These are phyloP conservation scores for Phytopythium oedochilum DNA, from an alignment of 352 stramenopile species.

Conservation along the genomic window DNA sequence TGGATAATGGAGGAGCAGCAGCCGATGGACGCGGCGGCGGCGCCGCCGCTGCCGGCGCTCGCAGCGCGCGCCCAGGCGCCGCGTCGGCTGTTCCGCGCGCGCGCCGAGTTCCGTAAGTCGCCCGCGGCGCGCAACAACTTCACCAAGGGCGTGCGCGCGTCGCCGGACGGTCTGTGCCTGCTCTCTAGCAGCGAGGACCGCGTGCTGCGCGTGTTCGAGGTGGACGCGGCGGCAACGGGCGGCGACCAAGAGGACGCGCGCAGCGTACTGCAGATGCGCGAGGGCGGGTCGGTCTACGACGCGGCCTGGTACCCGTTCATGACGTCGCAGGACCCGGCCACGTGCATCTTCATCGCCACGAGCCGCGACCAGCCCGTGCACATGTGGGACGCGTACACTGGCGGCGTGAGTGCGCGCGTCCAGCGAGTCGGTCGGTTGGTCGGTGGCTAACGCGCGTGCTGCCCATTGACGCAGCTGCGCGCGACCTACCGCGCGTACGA, in stretches of 20 bases:
- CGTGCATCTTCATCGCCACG: constrained; percentile 84
- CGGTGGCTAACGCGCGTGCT: neutral
- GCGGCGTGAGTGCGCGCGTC: constrained; percentile 19
- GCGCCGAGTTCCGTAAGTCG: constrained; percentile 24
- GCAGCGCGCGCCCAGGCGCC: neutral
- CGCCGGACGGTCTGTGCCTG: constrained; percentile 81
- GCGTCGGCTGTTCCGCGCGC: constrained; percentile 13
- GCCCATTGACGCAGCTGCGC: constrained; percentile 38
- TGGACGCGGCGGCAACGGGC: neutral
- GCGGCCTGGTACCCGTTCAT: constrained; percentile 88
- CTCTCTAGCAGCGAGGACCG: constrained; percentile 85
- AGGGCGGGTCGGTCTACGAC: constrained; percentile 85
- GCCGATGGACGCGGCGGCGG: too few species aligned
- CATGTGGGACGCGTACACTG: constrained; percentile 91
- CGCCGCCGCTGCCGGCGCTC: neutral
- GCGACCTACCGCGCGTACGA: constrained; percentile 82
- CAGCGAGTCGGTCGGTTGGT: neutral
- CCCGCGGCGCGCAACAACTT: constrained; percentile 53
- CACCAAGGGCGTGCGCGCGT: constrained; percentile 66
- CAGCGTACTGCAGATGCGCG: constrained; percentile 51
- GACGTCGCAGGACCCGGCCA: constrained; percentile 63
- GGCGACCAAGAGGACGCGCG: constrained; percentile 2
- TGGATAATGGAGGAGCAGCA: neutral
- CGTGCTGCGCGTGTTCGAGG: constrained; percentile 75
- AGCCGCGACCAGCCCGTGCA: constrained; percentile 87